Percentiles rank a stretch among this genome's conserved stretches.
Evolutionary conservation across 345 rosid genomes (phyloP).

Genomic region (Lumnitzera racemosa): DNA sequence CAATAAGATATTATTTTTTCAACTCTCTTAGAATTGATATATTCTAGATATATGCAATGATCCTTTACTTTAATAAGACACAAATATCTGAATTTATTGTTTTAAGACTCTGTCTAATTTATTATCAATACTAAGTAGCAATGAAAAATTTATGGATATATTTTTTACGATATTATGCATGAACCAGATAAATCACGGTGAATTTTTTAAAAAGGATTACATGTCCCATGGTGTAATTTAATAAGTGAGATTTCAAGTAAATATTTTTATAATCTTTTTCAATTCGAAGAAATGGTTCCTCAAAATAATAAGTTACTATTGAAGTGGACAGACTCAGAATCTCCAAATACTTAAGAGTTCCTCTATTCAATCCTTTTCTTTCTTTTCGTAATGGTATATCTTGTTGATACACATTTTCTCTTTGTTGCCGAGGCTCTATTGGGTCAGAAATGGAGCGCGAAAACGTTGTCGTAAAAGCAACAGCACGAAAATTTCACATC

Average conservation of each 20-base stretch:
- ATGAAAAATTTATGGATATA: no score
- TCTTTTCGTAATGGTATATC: not conserved
- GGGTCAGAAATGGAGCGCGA: not conserved
- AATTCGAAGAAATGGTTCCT: not conserved
- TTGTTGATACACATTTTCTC: not conserved
- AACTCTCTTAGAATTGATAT: no score
- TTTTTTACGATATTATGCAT: no score
- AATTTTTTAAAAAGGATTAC: not conserved
- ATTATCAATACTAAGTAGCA: no score
- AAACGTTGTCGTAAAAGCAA: not conserved
- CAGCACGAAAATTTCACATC: no score
- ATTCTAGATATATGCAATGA: no score
- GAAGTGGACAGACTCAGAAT: not conserved
- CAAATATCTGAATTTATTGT: no score
- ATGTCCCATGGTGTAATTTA: not conserved
- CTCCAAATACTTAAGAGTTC: conserved; percentile 5
- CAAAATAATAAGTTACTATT: conserved; percentile 4
- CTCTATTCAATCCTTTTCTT: conserved; percentile 3
- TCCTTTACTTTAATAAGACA: no score
- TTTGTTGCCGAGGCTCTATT: not conserved
- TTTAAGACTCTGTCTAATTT: no score
- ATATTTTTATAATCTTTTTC: not conserved
- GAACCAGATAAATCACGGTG: no score
- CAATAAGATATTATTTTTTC: no score
- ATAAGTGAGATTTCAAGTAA: not conserved